Conservation (phyloP, 345 rosid species). For the Hibiscus tridactylites region DNA sequence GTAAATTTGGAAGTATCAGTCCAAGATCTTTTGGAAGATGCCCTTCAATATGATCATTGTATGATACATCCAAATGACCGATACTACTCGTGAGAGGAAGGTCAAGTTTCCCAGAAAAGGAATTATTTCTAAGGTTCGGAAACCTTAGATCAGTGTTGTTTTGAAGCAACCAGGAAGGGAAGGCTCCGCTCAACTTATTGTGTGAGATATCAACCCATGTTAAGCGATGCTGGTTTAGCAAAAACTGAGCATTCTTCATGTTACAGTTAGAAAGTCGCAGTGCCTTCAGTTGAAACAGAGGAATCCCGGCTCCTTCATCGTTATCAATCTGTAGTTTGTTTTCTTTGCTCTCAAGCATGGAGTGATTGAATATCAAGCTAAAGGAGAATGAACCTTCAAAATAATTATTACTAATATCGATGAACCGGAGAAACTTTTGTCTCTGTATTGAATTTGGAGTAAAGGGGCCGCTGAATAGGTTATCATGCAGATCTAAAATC, state of each 20-base stretch:
- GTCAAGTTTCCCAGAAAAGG: conserved; percentile 1
- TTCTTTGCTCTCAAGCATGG: background rate
- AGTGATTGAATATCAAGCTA: conserved; percentile 6
- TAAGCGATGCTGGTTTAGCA: conserved; percentile 5
- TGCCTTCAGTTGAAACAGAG: background rate
- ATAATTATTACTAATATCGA: conserved; percentile 1
- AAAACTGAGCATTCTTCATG: background rate
- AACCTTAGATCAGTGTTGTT: conserved; percentile 11
- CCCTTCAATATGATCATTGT: background rate
- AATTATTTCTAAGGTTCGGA: background rate
- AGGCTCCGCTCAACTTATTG: background rate
- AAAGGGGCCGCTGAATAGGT: conserved; percentile 3
- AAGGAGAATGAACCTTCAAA: conserved; percentile 4
- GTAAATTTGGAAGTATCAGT: background rate
- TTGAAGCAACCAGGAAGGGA: conserved; percentile 23
- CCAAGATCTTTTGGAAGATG: conserved; percentile 14
- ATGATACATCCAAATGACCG: background rate
- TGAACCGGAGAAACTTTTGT: background rate
- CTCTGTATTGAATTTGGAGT: background rate
- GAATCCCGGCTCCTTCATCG: background rate
- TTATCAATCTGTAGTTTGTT: background rate
- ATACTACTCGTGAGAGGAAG: background rate
- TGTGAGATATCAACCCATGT: background rate
- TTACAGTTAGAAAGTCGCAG: background rate
- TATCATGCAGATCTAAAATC: conserved; percentile 9